Conservation (phyloP, 257 asterid genomes). For the Leptodermis oblonga region DNA sequence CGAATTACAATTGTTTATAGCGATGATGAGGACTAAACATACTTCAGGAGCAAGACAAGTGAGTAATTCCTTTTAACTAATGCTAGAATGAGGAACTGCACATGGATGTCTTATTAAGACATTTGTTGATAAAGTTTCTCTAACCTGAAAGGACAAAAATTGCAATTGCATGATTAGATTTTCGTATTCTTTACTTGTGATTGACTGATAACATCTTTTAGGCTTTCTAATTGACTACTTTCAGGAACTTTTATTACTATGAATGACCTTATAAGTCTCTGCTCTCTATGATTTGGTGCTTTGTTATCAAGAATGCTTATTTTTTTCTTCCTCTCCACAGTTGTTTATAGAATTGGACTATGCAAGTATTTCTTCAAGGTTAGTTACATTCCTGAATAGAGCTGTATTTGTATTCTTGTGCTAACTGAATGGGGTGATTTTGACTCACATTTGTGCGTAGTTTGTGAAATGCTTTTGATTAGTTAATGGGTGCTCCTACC, state of each 20-base stretch:
- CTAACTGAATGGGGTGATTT: too few relatives aligned
- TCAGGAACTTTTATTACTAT: not conserved
- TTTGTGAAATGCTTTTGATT: not conserved
- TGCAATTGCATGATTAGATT: not conserved
- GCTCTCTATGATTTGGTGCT: not conserved
- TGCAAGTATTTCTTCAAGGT: not conserved
- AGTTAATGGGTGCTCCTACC: not conserved
- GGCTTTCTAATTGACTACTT: not conserved
- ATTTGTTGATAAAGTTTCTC: not conserved
- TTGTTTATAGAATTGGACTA: too few relatives aligned
- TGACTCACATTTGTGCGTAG: too few relatives aligned
- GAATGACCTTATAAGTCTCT: not conserved
- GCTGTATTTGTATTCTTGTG: too few relatives aligned
- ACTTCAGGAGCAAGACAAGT: constrained; percentile 9
- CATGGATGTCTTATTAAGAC: not conserved
- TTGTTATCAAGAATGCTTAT: not conserved
- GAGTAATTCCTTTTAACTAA: constrained; percentile 4
- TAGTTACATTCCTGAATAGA: not conserved
- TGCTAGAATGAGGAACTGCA: not conserved
- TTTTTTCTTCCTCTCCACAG: not conserved
- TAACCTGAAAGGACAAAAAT: not conserved
- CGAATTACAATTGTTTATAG: constrained; percentile 86
- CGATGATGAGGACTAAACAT: constrained; percentile 71
- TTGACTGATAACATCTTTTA: constrained; percentile 1
- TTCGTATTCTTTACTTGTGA: not conserved